Conservation (phyloP, 257 asterid species). For the Jasminum sambac region DNA sequence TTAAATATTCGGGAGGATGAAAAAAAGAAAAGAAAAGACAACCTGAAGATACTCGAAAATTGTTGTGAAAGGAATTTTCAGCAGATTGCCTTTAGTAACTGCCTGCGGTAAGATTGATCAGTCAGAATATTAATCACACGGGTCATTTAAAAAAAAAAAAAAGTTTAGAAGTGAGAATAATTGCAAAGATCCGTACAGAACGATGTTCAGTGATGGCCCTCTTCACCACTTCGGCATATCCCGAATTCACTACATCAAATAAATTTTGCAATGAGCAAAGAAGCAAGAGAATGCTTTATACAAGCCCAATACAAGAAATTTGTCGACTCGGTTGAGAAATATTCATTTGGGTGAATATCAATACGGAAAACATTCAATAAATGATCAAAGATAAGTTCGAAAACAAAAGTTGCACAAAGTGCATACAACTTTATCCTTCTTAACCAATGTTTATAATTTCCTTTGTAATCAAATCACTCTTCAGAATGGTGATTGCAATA, state of each 20-base stretch:
- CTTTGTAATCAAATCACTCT: constrained; percentile 1
- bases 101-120: constrained; percentile 55
- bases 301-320: constrained; percentile 9
- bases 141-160: neutral
- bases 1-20: constrained; percentile 4
- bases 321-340: constrained; percentile 4
- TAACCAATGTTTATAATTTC: constrained; percentile 5
- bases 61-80: constrained; percentile 89
- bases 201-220: constrained; percentile 52
- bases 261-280: constrained; percentile 20
- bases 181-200: constrained; percentile 39
- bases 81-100: constrained; percentile 48
- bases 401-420: neutral
- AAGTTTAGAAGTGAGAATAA: constrained; percentile 1
- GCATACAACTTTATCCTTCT: neutral
- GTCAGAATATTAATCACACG: constrained; percentile 17
- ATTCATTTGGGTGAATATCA: neutral
- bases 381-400: neutral
- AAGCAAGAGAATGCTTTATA: constrained; percentile 12
- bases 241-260: constrained; percentile 44
- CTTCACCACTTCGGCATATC: constrained; percentile 52
- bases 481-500: neutral
- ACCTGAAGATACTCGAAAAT: constrained; percentile 97
- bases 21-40: constrained; percentile 11
- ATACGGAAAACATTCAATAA: neutral